These are phyloP conservation scores for Stropharia rugosoannulata DNA, from an alignment of 768 basidiomycete species.

Conservation along the genomic window DNA sequence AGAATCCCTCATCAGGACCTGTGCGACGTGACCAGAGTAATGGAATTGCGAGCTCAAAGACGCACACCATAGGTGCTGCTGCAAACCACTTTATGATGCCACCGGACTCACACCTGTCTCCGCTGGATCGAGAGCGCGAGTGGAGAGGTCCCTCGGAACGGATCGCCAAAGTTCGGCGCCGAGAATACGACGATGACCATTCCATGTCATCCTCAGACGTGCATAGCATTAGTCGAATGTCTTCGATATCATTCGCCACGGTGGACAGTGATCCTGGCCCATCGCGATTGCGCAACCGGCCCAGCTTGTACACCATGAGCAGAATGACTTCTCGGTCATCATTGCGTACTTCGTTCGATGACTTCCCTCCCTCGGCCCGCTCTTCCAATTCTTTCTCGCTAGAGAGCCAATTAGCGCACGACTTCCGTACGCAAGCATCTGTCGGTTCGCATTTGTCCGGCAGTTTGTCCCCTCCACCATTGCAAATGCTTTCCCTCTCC, in stretches of 20 bases:
- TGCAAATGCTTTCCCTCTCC: conserved; percentile 72
- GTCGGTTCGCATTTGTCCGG: conserved; percentile 62
- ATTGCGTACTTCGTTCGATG: conserved; percentile 69
- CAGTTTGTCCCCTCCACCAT: conserved; percentile 72
- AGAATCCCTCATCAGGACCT: conserved; percentile 58
- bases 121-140: conserved; percentile 36
- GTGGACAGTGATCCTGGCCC: conserved; percentile 89
- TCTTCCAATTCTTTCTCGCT: conserved; percentile 80
- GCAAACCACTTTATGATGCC: conserved; percentile 50
- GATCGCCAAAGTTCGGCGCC: conserved; percentile 72
- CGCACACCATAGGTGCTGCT: conserved; percentile 59
- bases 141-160: conserved; percentile 62
- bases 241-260: conserved; percentile 77
- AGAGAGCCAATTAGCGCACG: conserved; percentile 73
- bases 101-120: conserved; percentile 21
- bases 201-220: conserved; percentile 90
- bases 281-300: conserved; percentile 58
- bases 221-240: conserved; percentile 71
- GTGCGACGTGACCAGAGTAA: conserved; percentile 57
- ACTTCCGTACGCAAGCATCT: conserved; percentile 72
- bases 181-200: conserved; percentile 88
- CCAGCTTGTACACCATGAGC: conserved; percentile 63
- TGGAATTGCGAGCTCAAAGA: conserved; percentile 34
- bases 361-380: conserved; percentile 70
- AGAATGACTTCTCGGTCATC: conserved; percentile 79